Percentiles rank a stretch among this genome's conserved stretches.
phyloP scores from a whole-genome alignment of 2,329 filamentous ascomycete species.

The Apiospora malaysiana region DNA sequence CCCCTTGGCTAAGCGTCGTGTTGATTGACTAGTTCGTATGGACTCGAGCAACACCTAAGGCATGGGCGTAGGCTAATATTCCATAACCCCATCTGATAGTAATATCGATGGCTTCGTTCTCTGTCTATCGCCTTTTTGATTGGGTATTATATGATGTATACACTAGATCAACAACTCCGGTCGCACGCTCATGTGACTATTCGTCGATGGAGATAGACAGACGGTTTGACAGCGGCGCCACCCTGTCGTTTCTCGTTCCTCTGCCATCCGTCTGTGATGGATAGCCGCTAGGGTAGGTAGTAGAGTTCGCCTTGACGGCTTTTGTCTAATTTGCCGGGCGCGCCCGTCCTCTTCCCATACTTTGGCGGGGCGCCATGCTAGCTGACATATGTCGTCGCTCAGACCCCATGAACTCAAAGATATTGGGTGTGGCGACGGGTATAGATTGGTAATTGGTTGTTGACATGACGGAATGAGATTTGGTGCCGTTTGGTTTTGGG shows the following conservation, averaged over 20 bases:
- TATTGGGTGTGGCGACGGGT: background rate
- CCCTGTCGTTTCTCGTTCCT: background rate
- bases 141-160: background rate
- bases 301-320: constrained; percentile 8
- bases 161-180: background rate
- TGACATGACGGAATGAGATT: background rate
- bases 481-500: background rate
- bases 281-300: background rate
- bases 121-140: background rate
- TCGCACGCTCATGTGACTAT: background rate
- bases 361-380: background rate
- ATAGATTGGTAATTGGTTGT: background rate
- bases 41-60: too few species aligned
- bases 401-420: constrained; percentile 1
- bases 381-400: background rate
- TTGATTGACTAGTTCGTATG: too few species aligned
- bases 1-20: too few species aligned
- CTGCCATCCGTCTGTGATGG: background rate
- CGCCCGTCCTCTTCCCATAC: background rate
- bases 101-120: too few species aligned
- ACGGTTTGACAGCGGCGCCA: constrained; percentile 17
- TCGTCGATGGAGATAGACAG: too few species aligned
- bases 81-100: too few species aligned
- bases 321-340: background rate
- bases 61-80: too few species aligned